Conservation (phyloP, 441 rosid genomes). For the Erodium texanum region DNA sequence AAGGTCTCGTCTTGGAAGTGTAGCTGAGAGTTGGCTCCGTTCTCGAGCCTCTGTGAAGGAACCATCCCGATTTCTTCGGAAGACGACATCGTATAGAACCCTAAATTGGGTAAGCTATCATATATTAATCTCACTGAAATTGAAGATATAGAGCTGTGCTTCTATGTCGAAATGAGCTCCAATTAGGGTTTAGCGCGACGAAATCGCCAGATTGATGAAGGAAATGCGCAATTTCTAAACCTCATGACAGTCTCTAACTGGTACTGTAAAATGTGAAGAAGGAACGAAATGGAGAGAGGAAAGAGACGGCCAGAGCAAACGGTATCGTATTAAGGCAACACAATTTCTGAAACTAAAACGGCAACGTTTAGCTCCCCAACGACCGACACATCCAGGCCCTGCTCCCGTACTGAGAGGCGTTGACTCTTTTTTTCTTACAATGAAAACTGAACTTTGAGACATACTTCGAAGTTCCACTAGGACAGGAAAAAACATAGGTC, state of each 20-base stretch:
- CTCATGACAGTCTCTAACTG: background rate
- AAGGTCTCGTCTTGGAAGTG: conserved; percentile 43
- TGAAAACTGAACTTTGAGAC: too few relatives aligned
- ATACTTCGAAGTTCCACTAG: too few relatives aligned
- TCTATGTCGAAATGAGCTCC: background rate
- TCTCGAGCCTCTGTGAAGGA: conserved; percentile 22
- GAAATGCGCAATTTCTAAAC: background rate
- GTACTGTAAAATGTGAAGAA: background rate
- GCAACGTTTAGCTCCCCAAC: background rate
- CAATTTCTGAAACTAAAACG: background rate
- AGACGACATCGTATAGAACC: conserved; percentile 19
- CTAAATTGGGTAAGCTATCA: background rate
- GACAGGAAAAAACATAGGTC: too few relatives aligned
- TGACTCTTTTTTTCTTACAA: too few relatives aligned
- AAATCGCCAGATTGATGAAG: background rate
- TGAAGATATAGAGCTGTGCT: background rate
- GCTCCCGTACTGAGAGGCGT: too few relatives aligned
- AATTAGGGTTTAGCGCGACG: background rate
- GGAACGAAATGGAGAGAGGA: background rate
- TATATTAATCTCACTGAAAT: background rate
- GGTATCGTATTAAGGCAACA: background rate
- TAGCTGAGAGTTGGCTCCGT: conserved; percentile 37
- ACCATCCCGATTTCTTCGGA: conserved; percentile 30
- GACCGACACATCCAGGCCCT: too few relatives aligned
- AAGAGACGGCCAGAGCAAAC: background rate